These are phyloP conservation scores for Limonium bicolor DNA, from an alignment of 148 eudicot genomes.

Conservation along the genomic window DNA sequence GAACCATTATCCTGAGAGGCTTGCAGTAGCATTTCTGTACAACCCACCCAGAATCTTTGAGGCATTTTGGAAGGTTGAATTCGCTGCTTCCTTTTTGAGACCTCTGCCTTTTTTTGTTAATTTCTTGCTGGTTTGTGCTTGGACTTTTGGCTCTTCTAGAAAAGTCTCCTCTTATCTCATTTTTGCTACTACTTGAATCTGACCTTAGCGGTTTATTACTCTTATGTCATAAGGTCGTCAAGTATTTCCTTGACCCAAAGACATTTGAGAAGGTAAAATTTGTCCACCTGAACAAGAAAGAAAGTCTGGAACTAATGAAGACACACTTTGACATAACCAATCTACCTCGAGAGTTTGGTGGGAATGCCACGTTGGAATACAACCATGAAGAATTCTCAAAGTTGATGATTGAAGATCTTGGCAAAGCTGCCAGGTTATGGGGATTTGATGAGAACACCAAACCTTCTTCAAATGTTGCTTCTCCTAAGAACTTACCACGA, in stretches of 20 bases:
- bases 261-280: conserved; percentile 52
- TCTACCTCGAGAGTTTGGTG: conserved; percentile 83
- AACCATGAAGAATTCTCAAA: conserved; percentile 74
- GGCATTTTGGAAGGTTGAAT: conserved; percentile 63
- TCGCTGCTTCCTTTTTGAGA: neutral
- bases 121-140: conserved; percentile 1
- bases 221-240: conserved; percentile 34
- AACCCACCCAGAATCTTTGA: conserved; percentile 72
- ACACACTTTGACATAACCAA: conserved; percentile 56
- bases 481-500: no score
- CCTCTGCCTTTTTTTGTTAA: no score
- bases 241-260: conserved; percentile 57
- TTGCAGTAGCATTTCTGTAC: conserved; percentile 58
- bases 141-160: no score
- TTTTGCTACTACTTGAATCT: neutral
- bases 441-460: conserved; percentile 20
- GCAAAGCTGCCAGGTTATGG: conserved; percentile 61
- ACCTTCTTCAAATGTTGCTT: conserved; percentile 12
- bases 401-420: conserved; percentile 56
- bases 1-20: conserved; percentile 95
- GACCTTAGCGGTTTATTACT: no score
- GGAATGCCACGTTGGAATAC: conserved; percentile 56
- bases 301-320: conserved; percentile 63
- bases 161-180: neutral
- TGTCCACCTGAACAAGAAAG: conserved; percentile 53